Conservation (phyloP, 73 alveolate species). For the Paramecium sonneborni region DNA sequence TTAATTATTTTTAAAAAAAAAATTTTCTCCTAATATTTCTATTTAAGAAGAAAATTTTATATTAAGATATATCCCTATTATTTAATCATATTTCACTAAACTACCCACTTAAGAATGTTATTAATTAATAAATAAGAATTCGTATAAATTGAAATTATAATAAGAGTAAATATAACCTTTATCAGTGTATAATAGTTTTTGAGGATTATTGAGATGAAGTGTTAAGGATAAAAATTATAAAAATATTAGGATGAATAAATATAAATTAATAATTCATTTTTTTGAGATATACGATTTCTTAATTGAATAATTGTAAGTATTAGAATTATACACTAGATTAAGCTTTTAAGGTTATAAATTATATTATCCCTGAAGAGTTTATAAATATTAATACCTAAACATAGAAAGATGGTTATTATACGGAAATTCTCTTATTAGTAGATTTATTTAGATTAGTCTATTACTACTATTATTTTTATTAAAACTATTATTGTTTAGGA, state of each 20-base stretch:
- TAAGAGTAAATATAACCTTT: too few species aligned
- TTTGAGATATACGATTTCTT: slow-evolving; percentile 11
- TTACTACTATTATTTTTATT: neutral
- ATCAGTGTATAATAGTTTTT: too few species aligned
- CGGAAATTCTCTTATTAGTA: neutral
- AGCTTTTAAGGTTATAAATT: slow-evolving; percentile 10
- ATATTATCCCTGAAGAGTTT: neutral
- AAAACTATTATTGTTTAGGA: neutral
- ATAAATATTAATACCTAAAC: neutral
- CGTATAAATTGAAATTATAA: too few species aligned
- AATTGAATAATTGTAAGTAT: slow-evolving; percentile 42
- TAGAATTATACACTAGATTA: slow-evolving; percentile 39
- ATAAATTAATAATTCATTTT: neutral
- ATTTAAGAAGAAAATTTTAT: too few species aligned
- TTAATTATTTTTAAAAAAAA: neutral
- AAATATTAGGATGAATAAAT: neutral
- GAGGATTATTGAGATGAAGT: too few species aligned
- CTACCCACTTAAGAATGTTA: too few species aligned
- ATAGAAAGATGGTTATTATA: neutral
- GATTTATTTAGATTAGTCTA: neutral
- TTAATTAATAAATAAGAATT: too few species aligned
- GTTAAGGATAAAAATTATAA: neutral
- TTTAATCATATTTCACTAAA: too few species aligned
- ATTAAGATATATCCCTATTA: too few species aligned
- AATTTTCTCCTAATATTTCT: neutral